Base-by-base conservation (phyloP, 164 flowering plant species). In the Aristolochia californica region DNA sequence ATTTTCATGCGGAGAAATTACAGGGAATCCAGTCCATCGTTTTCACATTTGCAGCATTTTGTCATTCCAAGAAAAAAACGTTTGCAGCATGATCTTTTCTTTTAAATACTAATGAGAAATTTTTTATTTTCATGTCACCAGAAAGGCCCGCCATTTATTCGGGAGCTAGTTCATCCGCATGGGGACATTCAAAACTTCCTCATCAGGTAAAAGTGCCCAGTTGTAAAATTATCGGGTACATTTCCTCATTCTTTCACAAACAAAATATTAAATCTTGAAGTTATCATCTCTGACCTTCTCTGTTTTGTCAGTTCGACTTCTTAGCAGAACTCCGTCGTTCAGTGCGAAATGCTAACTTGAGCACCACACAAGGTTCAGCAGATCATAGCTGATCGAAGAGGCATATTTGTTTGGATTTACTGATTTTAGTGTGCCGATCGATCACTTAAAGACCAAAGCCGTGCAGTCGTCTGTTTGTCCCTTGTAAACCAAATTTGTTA, bases 81-180 rank as follows among this genome's bases (percentile, higher is more conserved):
- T 34, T 12, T 34, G 40, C 40, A 34, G 1, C 5, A 34, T 34
- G 40, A 8, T 9, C 10, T 34, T 4, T 8, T 34, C 40, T 34
- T 5, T 34, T 34, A 34, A 5, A 34, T 34, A 34, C 40, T 34
- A 34, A 2, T 34, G 10, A 34, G 40, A 1, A 17, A 21, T 21
- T 34, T 20, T 55, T 48, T 20, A 16, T n/a, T 52, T 56, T 54
- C 45, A 56, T 68, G 60, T 13, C 20, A 45, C 18, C 80, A 87
- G 95, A 84, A 66, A 80, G 77, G 70, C 95, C 95, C 3, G 79
- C 80, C 20, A 54, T 84, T 80, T 84, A 80, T 60, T 56, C 83
- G 0, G 81, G 80, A 62, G 77, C 78, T 45, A 58, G 64, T 69
- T 79, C 73, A 56, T 62, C 87, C 47, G 77, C 81, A 11, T 78